Evolutionary conservation across 805 yeast genomes (phyloP).

Genomic region (Candida maris): DNA sequence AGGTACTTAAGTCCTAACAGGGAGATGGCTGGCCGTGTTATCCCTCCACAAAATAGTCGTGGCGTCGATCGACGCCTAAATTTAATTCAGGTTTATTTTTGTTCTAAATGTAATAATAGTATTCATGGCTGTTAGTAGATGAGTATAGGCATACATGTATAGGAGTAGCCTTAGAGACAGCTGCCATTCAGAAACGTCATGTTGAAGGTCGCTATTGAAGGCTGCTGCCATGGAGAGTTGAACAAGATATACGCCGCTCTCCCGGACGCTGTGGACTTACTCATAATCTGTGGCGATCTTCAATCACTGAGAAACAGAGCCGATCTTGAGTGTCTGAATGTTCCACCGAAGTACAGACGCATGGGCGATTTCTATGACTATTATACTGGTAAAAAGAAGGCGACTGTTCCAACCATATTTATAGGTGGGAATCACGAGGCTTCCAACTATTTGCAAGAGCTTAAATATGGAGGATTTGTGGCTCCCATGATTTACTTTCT

Average conservation of each 20-base stretch:
- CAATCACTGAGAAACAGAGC: constrained; percentile 65
- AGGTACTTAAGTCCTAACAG: too few relatives aligned
- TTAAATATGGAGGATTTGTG: constrained; percentile 88
- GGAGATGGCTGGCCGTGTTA: not conserved
- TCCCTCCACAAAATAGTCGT: too few relatives aligned
- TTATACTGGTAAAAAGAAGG: constrained; percentile 53
- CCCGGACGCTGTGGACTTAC: constrained; percentile 43
- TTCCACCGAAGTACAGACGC: constrained; percentile 70
- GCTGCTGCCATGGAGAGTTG: constrained; percentile 87
- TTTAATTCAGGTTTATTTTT: too few relatives aligned
- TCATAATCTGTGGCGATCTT: constrained; percentile 88
- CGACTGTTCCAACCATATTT: constrained; percentile 76
- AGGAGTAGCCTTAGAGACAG: too few relatives aligned
- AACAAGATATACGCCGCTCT: constrained; percentile 47
- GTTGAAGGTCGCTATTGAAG: constrained; percentile 65
- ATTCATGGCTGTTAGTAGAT: too few relatives aligned
- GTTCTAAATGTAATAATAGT: too few relatives aligned
- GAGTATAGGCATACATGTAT: too few relatives aligned
- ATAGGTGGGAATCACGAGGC: constrained; percentile 97
- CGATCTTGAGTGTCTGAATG: constrained; percentile 69
- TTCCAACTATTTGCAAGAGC: constrained; percentile 67
- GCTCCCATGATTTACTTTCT: constrained; percentile 83
- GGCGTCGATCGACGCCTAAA: too few relatives aligned
- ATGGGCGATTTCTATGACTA: constrained; percentile 81
- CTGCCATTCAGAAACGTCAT: too few relatives aligned